Conservation (phyloP, 2,329 filamentous ascomycete species). For the Thielaviopsis ethacetica region DNA sequence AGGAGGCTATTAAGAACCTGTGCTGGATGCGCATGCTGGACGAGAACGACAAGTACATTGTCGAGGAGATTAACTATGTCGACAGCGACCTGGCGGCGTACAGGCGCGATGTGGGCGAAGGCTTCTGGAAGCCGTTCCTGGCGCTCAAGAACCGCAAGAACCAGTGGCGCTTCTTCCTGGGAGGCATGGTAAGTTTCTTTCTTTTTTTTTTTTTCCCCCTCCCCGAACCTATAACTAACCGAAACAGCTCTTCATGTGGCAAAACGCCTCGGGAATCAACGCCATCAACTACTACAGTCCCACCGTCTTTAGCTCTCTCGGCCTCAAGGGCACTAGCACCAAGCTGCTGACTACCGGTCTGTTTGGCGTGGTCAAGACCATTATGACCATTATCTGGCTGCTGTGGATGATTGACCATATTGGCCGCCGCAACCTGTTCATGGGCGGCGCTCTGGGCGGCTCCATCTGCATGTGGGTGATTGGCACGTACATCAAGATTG, state of each 20-base stretch:
- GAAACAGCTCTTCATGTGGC: constrained; percentile 51
- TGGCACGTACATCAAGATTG: constrained; percentile 20
- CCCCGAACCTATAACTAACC: background rate
- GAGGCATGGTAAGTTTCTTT: constrained; percentile 29
- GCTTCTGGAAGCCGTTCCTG: constrained; percentile 60
- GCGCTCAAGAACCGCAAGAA: constrained; percentile 39
- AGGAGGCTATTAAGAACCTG: constrained; percentile 40
- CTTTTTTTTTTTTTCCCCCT: background rate
- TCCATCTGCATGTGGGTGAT: constrained; percentile 54
- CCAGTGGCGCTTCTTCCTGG: constrained; percentile 57
- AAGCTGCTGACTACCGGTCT: constrained; percentile 50
- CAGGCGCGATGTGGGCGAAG: constrained; percentile 43
- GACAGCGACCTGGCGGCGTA: constrained; percentile 54
- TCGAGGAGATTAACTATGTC: constrained; percentile 56
- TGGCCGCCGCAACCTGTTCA: constrained; percentile 52
- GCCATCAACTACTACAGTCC: constrained; percentile 58
- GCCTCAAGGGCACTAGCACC: constrained; percentile 28
- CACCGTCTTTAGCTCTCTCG: constrained; percentile 44
- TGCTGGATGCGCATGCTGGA: constrained; percentile 49
- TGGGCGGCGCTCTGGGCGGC: constrained; percentile 53
- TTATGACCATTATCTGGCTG: constrained; percentile 15
- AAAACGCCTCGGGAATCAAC: constrained; percentile 62
- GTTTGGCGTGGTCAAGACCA: constrained; percentile 61
- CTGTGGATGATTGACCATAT: constrained; percentile 55
- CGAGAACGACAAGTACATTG: constrained; percentile 44